Conservation (phyloP, 1,284 basidiomycete species). For the Grifola frondosa region DNA sequence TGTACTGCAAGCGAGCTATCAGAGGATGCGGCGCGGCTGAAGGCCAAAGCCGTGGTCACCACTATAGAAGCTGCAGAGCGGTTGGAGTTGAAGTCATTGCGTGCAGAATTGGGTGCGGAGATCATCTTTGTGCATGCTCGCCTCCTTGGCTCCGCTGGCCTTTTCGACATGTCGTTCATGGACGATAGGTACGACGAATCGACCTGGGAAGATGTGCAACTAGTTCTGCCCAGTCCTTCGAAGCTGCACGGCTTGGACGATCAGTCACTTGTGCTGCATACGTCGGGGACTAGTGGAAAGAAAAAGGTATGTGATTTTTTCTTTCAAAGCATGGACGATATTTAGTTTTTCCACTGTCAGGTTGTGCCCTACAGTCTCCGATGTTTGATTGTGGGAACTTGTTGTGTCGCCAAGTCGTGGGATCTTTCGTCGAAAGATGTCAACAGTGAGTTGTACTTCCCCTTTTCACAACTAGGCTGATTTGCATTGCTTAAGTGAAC, state of each 20-base stretch:
- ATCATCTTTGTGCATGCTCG: slow-evolving; percentile 36
- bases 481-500: slow-evolving; percentile 33
- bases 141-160: slow-evolving; percentile 33
- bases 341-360: neutral
- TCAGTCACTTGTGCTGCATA: slow-evolving; percentile 56
- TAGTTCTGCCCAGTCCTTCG: slow-evolving; percentile 21
- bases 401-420: slow-evolving; percentile 57
- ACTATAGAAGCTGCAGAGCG: slow-evolving; percentile 39
- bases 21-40: slow-evolving; percentile 39
- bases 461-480: no score
- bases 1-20: slow-evolving; percentile 42
- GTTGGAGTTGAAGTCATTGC: slow-evolving; percentile 34
- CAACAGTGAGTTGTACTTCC: slow-evolving; percentile 35
- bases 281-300: slow-evolving; percentile 61
- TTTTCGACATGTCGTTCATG: slow-evolving; percentile 40
- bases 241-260: slow-evolving; percentile 41
- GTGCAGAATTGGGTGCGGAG: slow-evolving; percentile 36
- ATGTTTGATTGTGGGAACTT: slow-evolving; percentile 57
- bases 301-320: slow-evolving; percentile 39
- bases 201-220: slow-evolving; percentile 9
- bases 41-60: slow-evolving; percentile 39
- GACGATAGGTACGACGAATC: slow-evolving; percentile 18
- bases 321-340: neutral
- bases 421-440: slow-evolving; percentile 42
- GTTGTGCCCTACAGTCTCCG: slow-evolving; percentile 56